These are phyloP conservation scores for Claviceps spartinae DNA, from an alignment of 2,329 filamentous ascomycete genomes.

Conservation along the genomic window DNA sequence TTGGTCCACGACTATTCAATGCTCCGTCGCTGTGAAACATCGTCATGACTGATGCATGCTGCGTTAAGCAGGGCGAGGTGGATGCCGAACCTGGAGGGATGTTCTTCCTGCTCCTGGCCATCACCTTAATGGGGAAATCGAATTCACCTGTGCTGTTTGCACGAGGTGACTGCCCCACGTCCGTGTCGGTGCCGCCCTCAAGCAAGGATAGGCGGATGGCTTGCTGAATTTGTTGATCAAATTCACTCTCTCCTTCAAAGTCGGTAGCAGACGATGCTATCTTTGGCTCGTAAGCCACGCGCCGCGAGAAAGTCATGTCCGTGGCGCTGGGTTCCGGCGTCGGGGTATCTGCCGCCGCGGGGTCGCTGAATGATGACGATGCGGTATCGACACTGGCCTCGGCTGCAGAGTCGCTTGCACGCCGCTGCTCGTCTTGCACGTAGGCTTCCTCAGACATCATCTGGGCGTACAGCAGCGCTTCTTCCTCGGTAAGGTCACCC, in stretches of 20 bases:
- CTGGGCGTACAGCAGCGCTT: conserved; percentile 49
- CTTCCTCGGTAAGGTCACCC: conserved; percentile 50
- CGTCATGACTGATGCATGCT: conserved; percentile 20
- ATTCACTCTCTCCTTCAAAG: conserved; percentile 28
- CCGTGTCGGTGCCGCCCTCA: conserved; percentile 37
- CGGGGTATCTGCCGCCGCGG: conserved; percentile 31
- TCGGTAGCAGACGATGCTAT: background rate
- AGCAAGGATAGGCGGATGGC: conserved; percentile 49
- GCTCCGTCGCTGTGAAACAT: conserved; percentile 4
- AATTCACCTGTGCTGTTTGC: conserved; percentile 34
- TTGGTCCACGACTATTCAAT: background rate
- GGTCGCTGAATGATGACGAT: conserved; percentile 28
- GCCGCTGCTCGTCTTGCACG: conserved; percentile 40
- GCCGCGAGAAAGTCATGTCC: conserved; percentile 22
- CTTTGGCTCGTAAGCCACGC: conserved; percentile 6
- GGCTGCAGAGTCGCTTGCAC: conserved; percentile 37
- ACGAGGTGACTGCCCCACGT: conserved; percentile 29
- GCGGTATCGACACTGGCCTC: conserved; percentile 31
- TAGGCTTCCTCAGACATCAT: conserved; percentile 52
- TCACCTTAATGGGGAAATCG: conserved; percentile 39
- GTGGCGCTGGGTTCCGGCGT: conserved; percentile 42
- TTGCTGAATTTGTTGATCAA: conserved; percentile 47
- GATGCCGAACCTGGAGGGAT: conserved; percentile 21
- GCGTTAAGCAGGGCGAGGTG: conserved; percentile 21
- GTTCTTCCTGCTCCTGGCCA: conserved; percentile 25